Conservation (phyloP, 257 asterid genomes). For the Linderniella brevidens region DNA sequence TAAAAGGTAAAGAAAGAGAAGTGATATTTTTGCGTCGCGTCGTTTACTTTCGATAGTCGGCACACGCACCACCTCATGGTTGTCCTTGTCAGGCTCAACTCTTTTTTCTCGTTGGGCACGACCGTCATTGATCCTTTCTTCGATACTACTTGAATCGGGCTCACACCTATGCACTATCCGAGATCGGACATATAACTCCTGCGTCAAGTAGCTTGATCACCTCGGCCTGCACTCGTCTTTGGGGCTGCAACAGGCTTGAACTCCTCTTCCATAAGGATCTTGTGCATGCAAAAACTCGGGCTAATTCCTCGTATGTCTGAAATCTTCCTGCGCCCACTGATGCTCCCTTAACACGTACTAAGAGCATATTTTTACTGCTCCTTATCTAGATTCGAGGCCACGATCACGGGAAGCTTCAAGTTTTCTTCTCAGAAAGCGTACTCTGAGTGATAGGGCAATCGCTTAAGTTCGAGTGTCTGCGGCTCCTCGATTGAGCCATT, state of each 20-base stretch:
- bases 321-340: background rate
- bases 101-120: background rate
- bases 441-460: background rate
- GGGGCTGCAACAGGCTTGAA: background rate
- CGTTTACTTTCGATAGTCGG: background rate
- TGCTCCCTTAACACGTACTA: background rate
- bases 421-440: background rate
- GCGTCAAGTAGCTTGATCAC: background rate
- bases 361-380: background rate
- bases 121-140: background rate
- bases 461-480: background rate
- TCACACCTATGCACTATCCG: background rate
- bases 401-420: background rate
- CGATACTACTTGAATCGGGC: background rate
- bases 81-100: background rate
- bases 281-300: background rate
- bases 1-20: background rate
- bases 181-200: background rate
- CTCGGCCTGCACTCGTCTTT: background rate
- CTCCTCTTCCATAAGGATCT: background rate
- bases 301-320: background rate
- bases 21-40: background rate
- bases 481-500: background rate
- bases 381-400: background rate
- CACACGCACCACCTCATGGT: constrained; percentile 1